Base-by-base conservation (phyloP, 192 early-diverging fungal genomes). In the Radiomyces spectabilis region DNA sequence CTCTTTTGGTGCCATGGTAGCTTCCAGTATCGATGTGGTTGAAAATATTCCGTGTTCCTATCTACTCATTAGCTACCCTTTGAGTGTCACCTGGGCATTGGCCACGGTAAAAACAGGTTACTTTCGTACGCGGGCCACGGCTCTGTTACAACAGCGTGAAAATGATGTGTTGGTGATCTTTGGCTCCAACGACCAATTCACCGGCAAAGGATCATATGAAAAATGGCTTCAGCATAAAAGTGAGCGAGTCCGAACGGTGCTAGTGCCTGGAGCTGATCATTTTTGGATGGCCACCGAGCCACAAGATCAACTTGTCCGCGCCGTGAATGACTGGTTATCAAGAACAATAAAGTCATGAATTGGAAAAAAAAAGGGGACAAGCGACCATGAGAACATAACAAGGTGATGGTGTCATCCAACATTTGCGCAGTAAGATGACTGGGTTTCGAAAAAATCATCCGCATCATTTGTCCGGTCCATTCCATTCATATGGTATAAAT, bases 1-100 rank as follows among this genome's bases (percentile, higher is more conserved):
- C 12, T 57, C 55, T 18, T 57, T 38, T 57, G 55, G 55, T 3
- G 35, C 32, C 24, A 57, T 57, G 55, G 34, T 57, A 16, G 55
- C 55, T 2, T 30, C 31, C 19, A 46, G 42, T 0, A 47, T 57
- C 21, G 19, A 22, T 25, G 29, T 34, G 37, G 32, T 31, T 4
- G 6, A 27, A 16, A 21, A 32, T 19, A 26, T 57, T 22, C 55
- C 55, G 9, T 12, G 43, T 7, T 10, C 42, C n/a, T 47, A 57
- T 16, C 9, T 57, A 21, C 19, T 57, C 15, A 57, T 57, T 21
- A 57, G 55, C 24, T 57, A 57, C 39, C 55, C 55, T 25, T 31
- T 57, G 16, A 32, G 55, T 47, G 55, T 57, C 5, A 45, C 34
- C 16, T 57, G 55, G 55, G 55, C 55, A 27, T 18, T 57, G 43